Percentiles rank a stretch among this genome's conserved stretches.
Evolutionary conservation across 2,329 filamentous ascomycete species (phyloP).

Genomic region (Aschersonia sp.): DNA sequence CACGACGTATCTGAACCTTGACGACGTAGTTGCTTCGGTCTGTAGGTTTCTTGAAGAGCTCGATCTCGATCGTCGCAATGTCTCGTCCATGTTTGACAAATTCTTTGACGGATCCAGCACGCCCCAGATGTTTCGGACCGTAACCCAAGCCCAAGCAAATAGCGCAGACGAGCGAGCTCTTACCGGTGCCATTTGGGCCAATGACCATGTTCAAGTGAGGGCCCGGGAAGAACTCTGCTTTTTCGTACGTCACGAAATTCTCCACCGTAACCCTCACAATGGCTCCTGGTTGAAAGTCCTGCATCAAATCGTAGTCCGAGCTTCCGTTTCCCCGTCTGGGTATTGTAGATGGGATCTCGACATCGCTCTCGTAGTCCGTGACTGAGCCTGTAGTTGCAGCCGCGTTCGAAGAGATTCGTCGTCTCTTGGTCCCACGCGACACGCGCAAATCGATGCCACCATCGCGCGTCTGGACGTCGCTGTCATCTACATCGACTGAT

Average conservation of each 20-base stretch:
- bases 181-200: conserved; percentile 95
- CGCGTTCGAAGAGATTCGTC: conserved; percentile 10
- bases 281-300: conserved; percentile 55
- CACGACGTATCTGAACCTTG: conserved; percentile 60
- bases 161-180: conserved; percentile 92
- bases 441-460: conserved; percentile 10
- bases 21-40: conserved; percentile 58
- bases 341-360: conserved; percentile 5
- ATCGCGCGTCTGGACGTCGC: conserved; percentile 11
- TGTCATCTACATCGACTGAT: conserved; percentile 17
- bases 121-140: conserved; percentile 66
- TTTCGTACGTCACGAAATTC: conserved; percentile 92
- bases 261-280: conserved; percentile 76
- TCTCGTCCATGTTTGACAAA: conserved; percentile 84
- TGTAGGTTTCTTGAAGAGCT: conserved; percentile 53
- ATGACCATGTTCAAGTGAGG: conserved; percentile 97
- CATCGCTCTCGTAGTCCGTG: conserved; percentile 7
- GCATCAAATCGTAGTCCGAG: conserved; percentile 8
- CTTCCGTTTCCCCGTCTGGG: conserved; percentile 4
- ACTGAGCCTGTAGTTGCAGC: conserved; percentile 4
- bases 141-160: conserved; percentile 89
- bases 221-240: conserved; percentile 80
- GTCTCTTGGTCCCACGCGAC: conserved; percentile 20
- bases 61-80: conserved; percentile 76
- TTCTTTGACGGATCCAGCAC: conserved; percentile 71